Evolutionary conservation across 2,329 filamentous ascomycete species (phyloP).

Genomic region (Pseudodiploospora longispora): DNA sequence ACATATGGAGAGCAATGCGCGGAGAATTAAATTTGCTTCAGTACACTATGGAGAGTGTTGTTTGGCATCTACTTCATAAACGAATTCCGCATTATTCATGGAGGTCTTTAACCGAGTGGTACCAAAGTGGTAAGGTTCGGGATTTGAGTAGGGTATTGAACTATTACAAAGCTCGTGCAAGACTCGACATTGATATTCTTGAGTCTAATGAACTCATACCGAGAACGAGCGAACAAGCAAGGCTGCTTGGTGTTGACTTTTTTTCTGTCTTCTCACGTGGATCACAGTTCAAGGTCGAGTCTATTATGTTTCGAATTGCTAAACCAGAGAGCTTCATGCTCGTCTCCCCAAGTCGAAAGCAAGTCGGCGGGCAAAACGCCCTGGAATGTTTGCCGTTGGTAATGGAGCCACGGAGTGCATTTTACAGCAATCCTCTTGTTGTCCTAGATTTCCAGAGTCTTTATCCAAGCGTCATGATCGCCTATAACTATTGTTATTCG

Average conservation of each 20-base stretch:
- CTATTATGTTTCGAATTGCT: conserved; percentile 95
- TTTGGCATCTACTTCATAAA: conserved; percentile 79
- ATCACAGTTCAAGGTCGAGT: conserved; percentile 98
- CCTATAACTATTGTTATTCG: conserved; percentile 98
- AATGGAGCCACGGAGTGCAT: conserved; percentile 93
- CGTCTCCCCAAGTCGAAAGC: conserved; percentile 80
- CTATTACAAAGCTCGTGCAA: conserved; percentile 68
- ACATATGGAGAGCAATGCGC: conserved; percentile 93
- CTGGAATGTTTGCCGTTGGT: conserved; percentile 90
- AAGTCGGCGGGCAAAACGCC: conserved; percentile 90
- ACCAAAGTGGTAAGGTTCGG: conserved; percentile 56
- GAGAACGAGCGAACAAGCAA: conserved; percentile 87
- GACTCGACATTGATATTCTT: conserved; percentile 81
- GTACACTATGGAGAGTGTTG: conserved; percentile 94
- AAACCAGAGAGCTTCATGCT: conserved; percentile 94
- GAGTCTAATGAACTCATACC: conserved; percentile 83
- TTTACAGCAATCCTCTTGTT: conserved; percentile 82
- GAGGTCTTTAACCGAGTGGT: conserved; percentile 75
- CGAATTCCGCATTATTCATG: conserved; percentile 84
- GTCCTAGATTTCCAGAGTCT: conserved; percentile 95
- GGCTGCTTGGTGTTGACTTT: conserved; percentile 89
- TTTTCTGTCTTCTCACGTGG: conserved; percentile 92
- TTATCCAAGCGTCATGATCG: conserved; percentile 97
- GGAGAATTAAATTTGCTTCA: conserved; percentile 86
- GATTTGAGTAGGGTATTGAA: conserved; percentile 68